Percentiles rank a stretch among this genome's conserved stretches.
phyloP scores from a whole-genome alignment of 1,284 basidiomycete species.

The Cutaneotrichosporon cavernicola region DNA sequence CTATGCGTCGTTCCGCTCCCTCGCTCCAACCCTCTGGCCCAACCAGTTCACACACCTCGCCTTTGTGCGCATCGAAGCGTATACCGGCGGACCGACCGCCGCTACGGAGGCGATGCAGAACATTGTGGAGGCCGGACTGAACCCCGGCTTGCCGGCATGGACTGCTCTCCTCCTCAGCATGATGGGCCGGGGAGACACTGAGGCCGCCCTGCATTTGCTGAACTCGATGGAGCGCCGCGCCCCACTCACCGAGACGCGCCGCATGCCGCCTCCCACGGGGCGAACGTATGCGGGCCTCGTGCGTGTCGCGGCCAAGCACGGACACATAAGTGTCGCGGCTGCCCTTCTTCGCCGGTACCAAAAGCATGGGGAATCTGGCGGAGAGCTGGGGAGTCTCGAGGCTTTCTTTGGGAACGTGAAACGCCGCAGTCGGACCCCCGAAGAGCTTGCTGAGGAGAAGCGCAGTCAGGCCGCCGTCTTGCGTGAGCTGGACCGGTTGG shows the following conservation, averaged over 20 bases:
- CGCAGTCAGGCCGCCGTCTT: neutral
- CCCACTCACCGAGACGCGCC: neutral
- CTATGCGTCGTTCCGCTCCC: slow-evolving; percentile 15
- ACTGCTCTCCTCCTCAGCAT: slow-evolving; percentile 30
- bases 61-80: slow-evolving; percentile 30
- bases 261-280: slow-evolving; percentile 12
- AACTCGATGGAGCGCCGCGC: slow-evolving; percentile 26
- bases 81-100: slow-evolving; percentile 22
- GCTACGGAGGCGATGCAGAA: slow-evolving; percentile 23
- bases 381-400: neutral
- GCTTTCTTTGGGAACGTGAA: neutral
- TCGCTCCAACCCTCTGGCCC: slow-evolving; percentile 31
- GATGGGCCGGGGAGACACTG: slow-evolving; percentile 24
- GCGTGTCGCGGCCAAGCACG: slow-evolving; percentile 7
- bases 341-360: neutral
- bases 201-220: slow-evolving; percentile 29
- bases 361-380: neutral
- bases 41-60: slow-evolving; percentile 30
- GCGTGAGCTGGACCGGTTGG: neutral
- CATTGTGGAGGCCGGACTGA: slow-evolving; percentile 21
- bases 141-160: slow-evolving; percentile 27
- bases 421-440: neutral
- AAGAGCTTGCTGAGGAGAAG: neutral
- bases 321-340: neutral
- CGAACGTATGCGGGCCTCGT: slow-evolving; percentile 23